Percentiles rank a stretch among this genome's conserved stretches.
Conservation (phyloP, 1,139 yeast species). For the Kluyveromyces sp. region DNA sequence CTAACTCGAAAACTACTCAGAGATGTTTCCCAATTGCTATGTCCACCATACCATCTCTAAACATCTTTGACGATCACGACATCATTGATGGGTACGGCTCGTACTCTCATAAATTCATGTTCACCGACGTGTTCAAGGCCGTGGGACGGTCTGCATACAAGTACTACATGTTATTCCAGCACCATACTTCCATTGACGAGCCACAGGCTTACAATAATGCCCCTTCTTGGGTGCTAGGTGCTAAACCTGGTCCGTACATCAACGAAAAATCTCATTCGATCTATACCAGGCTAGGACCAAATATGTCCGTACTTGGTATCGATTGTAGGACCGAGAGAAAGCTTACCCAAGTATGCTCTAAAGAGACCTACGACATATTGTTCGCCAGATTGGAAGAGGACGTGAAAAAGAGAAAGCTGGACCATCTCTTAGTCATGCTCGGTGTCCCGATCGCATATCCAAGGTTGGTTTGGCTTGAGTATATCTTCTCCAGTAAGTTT, state of each 20-base stretch:
- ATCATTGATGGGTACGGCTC: slow-evolving; percentile 95
- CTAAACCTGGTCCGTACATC: slow-evolving; percentile 57
- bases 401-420: slow-evolving; percentile 42
- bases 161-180: slow-evolving; percentile 88
- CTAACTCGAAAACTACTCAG: slow-evolving; percentile 51
- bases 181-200: slow-evolving; percentile 54
- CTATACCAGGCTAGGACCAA: slow-evolving; percentile 66
- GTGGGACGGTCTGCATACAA: slow-evolving; percentile 76
- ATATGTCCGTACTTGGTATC: slow-evolving; percentile 64
- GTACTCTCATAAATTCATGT: slow-evolving; percentile 70
- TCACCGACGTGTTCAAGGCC: slow-evolving; percentile 54
- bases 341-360: slow-evolving; percentile 49
- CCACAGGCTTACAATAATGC: slow-evolving; percentile 36
- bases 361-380: slow-evolving; percentile 50
- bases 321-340: slow-evolving; percentile 92
- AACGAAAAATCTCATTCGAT: slow-evolving; percentile 57
- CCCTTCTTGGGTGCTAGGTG: slow-evolving; percentile 53
- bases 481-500: slow-evolving; percentile 53
- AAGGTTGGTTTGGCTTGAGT: slow-evolving; percentile 82
- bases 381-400: slow-evolving; percentile 57
- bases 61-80: slow-evolving; percentile 86
- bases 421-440: slow-evolving; percentile 72
- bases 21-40: slow-evolving; percentile 64
- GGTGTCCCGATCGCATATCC: slow-evolving; percentile 97
- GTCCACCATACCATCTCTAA: slow-evolving; percentile 77